Base-by-base conservation (phyloP, 192 early-diverging fungal genomes). In the Backusella macrospora region DNA sequence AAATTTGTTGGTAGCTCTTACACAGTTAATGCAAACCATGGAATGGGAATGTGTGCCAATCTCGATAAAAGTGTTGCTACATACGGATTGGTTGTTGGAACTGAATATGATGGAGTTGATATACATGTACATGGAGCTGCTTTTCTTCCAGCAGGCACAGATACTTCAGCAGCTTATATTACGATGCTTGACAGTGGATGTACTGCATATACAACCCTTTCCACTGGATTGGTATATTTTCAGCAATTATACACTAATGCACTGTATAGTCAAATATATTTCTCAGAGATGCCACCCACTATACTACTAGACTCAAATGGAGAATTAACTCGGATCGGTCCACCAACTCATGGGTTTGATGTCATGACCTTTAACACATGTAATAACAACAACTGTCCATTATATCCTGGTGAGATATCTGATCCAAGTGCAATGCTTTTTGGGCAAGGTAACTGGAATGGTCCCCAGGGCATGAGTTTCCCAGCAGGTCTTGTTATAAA, bases 381-480 rank as follows among this genome's bases (percentile, higher is more conserved):
- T 29, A 21, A 44, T 23, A n/a, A n/a, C 42, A 29, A 14, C 10
- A 9, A 62, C 6, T 72, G 71, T 37, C 21, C 43, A 29, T 39
- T 44, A 16, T 66, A 13, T 4, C 52, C 37, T n/a, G 39, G 18
- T 9, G 15, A 43, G 7, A 21, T 21, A 14, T 72, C 59, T 21
- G 12, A 44, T 45, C 42, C 71, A 21, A 16, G 26, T 9, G 14
- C 52, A 1, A 64, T 63, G n/a, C 16, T 72, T 26, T 42, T 26
- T 23, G 59, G 34, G 18, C 4, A 63, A 63, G 55, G 21, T n/a
- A 72, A 72, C 14, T 72, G 71, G 71, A 72, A 72, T 63, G 71
- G 71, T 46, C 71, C 71, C 12, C 38, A 10, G 12, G 23, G 43
- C 14, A 21, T 66, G 42, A 8, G 37, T 66, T 66, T 39, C 10